Evolutionary conservation across 108 stramenopile species (phyloP).

Genomic region (Fragilaria crotonensis): DNA sequence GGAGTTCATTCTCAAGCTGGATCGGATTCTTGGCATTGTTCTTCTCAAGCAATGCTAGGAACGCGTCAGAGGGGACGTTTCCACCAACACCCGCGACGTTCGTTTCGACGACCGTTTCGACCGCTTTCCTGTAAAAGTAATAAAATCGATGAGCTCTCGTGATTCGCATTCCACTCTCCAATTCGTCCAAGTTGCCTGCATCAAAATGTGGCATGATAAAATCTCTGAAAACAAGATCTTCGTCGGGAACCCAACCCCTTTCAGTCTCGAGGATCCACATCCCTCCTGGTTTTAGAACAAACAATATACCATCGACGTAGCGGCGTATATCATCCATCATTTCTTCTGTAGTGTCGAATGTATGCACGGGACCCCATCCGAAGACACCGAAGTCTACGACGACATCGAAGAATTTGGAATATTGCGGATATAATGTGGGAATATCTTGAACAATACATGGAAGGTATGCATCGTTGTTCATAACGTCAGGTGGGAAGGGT

Average conservation of each 20-base stretch:
- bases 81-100: neutral
- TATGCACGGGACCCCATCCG: constrained; percentile 9
- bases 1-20: neutral
- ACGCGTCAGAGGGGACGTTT: neutral
- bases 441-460: constrained; percentile 2
- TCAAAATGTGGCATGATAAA: constrained; percentile 3
- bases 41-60: too few species aligned
- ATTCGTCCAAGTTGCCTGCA: constrained; percentile 1
- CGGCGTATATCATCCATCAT: neutral
- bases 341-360: neutral
- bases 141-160: neutral
- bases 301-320: constrained; percentile 2
- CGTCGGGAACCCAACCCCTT: constrained; percentile 3
- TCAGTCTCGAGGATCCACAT: constrained; percentile 7
- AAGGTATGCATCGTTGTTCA: constrained; percentile 12
- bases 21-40: neutral
- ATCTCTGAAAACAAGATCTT: constrained; percentile 1
- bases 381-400: constrained; percentile 13
- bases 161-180: neutral
- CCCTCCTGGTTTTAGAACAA: constrained; percentile 2
- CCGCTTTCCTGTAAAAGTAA: constrained; percentile 11
- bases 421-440: constrained; percentile 2
- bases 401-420: constrained; percentile 3
- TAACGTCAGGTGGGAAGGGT: constrained; percentile 8
- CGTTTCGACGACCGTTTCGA: neutral